Conservation (phyloP, 345 rosid species). For the Ailanthus altissimus region DNA sequence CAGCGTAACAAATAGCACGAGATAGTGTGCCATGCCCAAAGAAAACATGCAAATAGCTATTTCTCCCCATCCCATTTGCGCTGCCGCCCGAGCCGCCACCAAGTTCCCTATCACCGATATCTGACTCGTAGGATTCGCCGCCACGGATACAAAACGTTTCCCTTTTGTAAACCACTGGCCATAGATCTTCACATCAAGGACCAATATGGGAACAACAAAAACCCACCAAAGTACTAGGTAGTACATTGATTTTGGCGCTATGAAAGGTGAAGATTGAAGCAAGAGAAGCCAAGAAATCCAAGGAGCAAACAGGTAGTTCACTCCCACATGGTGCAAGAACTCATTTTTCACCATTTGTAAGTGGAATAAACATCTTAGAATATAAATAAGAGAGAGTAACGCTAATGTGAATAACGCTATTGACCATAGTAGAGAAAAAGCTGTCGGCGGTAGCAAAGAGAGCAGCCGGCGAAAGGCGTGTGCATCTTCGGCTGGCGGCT, state of each 20-base stretch:
- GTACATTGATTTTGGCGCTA: conserved; percentile 1
- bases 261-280: conserved; percentile 39
- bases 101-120: conserved; percentile 42
- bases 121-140: conserved; percentile 42
- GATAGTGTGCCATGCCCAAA: conserved; percentile 35
- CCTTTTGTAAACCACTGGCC: conserved; percentile 48
- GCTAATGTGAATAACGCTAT: conserved; percentile 40
- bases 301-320: conserved; percentile 36
- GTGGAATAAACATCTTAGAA: conserved; percentile 40
- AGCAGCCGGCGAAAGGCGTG: conserved; percentile 33
- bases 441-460: conserved; percentile 37
- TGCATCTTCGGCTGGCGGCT: conserved; percentile 21
- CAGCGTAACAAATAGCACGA: conserved; percentile 39
- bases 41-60: conserved; percentile 38
- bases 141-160: conserved; percentile 31
- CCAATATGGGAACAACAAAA: conserved; percentile 30
- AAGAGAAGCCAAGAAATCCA: conserved; percentile 41
- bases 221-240: conserved; percentile 31
- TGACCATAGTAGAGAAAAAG: conserved; percentile 49
- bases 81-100: conserved; percentile 31
- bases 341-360: conserved; percentile 48
- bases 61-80: conserved; percentile 34
- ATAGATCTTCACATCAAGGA: conserved; percentile 35
- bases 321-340: conserved; percentile 46
- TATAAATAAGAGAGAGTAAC: conserved; percentile 39